Percentiles rank a stretch among this genome's conserved stretches.
phyloP scores from a whole-genome alignment of 345 rosid genomes.

The Camelina hispida region DNA sequence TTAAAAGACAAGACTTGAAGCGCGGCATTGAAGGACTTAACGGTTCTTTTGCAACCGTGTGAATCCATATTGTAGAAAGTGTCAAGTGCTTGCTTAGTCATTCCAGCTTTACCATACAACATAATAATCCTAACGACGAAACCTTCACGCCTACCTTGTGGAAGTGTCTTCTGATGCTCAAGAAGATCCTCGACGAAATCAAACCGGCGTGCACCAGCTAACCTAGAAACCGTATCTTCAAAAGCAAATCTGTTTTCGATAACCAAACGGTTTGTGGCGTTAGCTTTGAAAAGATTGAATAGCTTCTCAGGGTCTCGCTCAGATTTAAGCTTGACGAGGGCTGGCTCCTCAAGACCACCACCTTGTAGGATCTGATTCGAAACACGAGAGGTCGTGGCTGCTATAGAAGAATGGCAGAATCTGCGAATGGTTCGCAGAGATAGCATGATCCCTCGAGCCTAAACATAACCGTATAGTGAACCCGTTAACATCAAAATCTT shows the following conservation, averaged over 20 bases:
- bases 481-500: conserved; percentile 27
- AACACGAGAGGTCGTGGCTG: conserved; percentile 19
- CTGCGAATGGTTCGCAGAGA: conserved; percentile 64
- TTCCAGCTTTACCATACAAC: conserved; percentile 82
- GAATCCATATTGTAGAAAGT: conserved; percentile 68
- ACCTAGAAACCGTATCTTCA: conserved; percentile 73
- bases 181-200: conserved; percentile 77
- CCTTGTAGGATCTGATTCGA: conserved; percentile 28
- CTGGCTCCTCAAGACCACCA: conserved; percentile 54
- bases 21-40: conserved; percentile 78
- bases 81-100: conserved; percentile 67
- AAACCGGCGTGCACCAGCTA: conserved; percentile 71
- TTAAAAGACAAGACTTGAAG: conserved; percentile 61
- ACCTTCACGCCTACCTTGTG: conserved; percentile 86
- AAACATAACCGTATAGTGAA: conserved; percentile 52
- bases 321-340: conserved; percentile 72
- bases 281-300: conserved; percentile 64
- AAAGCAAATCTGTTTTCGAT: conserved; percentile 72
- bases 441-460: conserved; percentile 60
- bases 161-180: conserved; percentile 84
- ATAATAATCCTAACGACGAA: conserved; percentile 79
- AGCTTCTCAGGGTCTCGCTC: conserved; percentile 84
- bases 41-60: conserved; percentile 66
- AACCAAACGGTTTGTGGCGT: conserved; percentile 67
- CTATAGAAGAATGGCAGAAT: conserved; percentile 46